These are phyloP conservation scores for Beauveria scarabaeidicola DNA, from an alignment of 2,329 filamentous ascomycete genomes.

Conservation along the genomic window DNA sequence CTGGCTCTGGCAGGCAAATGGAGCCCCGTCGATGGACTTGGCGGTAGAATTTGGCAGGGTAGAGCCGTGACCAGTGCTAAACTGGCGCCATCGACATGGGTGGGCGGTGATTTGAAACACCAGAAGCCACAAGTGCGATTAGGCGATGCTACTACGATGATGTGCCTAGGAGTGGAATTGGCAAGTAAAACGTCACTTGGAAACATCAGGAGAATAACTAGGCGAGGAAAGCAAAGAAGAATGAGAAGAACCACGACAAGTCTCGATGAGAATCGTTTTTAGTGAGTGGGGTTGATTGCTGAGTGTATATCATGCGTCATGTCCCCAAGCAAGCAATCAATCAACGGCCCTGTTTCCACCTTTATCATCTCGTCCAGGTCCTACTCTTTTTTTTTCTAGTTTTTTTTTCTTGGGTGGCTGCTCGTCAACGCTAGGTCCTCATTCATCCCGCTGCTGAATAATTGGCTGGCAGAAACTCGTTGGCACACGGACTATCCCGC, in stretches of 20 bases:
- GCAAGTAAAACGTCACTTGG: not conserved
- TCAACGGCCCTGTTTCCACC: not conserved
- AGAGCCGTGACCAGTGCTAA: not conserved
- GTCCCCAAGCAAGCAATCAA: not conserved
- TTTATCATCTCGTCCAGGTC: not conserved
- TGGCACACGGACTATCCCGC: too few relatives aligned
- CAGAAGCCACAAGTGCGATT: slow-evolving; percentile 1
- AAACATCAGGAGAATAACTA: not conserved
- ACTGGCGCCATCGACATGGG: slow-evolving; percentile 7
- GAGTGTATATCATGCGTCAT: not conserved
- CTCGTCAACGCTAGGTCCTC: not conserved
- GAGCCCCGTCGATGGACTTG: not conserved
- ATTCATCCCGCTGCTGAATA: not conserved
- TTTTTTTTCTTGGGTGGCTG: not conserved
- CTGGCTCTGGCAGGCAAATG: not conserved
- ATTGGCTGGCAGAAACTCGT: not conserved
- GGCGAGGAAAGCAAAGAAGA: not conserved
- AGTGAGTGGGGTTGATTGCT: not conserved
- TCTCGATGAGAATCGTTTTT: not conserved
- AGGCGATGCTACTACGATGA: slow-evolving; percentile 6
- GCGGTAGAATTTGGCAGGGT: not conserved
- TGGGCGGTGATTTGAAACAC: slow-evolving; percentile 9
- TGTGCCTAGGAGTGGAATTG: not conserved
- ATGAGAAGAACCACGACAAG: not conserved
- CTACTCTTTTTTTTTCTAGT: not conserved